phyloP scores from a whole-genome alignment of 768 basidiomycete genomes.

The Chalciporus chontae region DNA sequence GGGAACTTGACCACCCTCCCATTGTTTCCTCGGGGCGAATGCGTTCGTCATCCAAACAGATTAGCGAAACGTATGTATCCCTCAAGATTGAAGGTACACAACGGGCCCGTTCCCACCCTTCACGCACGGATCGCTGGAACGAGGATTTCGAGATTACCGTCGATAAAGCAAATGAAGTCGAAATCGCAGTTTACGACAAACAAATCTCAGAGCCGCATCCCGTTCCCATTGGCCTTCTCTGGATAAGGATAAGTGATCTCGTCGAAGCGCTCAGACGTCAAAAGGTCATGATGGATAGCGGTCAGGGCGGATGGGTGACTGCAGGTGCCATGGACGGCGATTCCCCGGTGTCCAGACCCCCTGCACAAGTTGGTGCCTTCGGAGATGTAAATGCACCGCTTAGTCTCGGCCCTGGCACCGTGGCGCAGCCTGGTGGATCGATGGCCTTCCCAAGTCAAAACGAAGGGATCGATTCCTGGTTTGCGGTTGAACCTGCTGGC shows the following conservation, averaged over 20 bases:
- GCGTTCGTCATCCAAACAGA: conserved; percentile 77
- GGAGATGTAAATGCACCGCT: conserved; percentile 44
- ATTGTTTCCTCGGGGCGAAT: conserved; percentile 54
- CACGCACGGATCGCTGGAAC: conserved; percentile 95
- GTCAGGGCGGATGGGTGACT: conserved; percentile 94
- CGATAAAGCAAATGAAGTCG: conserved; percentile 98
- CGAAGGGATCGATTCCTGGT: conserved; percentile 96
- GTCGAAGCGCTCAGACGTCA: conserved; percentile 91
- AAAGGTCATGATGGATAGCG: conserved; percentile 82
- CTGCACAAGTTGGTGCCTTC: conserved; percentile 47
- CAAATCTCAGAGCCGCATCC: conserved; percentile 77
- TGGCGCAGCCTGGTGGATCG: conserved; percentile 29
- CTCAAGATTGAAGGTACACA: conserved; percentile 97
- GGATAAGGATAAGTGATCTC: conserved; percentile 91
- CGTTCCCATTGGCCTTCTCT: conserved; percentile 89
- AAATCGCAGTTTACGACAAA: conserved; percentile 93
- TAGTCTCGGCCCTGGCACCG: conserved; percentile 31
- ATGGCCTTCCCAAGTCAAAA: conserved; percentile 20
- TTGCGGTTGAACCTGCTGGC: conserved; percentile 96
- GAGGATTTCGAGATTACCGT: conserved; percentile 96
- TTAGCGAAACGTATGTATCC: conserved; percentile 82
- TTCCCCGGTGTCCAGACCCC: conserved; percentile 41
- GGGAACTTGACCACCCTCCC: conserved; percentile 94
- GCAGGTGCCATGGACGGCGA: conserved; percentile 84
- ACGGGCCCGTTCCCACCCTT: conserved; percentile 86